Base-by-base conservation (phyloP, 768 basidiomycete species). In the Mycena galericulata region DNA sequence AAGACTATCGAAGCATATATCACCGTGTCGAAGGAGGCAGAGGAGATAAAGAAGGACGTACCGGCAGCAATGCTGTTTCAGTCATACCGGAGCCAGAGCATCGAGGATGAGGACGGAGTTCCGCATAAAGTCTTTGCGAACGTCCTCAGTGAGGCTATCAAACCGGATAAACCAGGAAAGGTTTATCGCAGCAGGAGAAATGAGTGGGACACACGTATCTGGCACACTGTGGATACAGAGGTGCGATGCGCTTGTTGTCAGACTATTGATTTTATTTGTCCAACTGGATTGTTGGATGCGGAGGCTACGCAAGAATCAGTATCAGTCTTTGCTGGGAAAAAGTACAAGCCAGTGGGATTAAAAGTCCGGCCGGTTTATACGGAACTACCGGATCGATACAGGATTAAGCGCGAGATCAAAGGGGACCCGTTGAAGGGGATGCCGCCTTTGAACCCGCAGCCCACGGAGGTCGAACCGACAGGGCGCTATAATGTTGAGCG, bases 341-440 rank as follows among this genome's bases (percentile, higher is more conserved):
- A 70, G 29, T 77, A 78, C 40, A 77, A 76, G 50, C 67, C 67
- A 4, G 75, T 77, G 0, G 63, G 64, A 0, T 54, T 70, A 1
- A 57, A 47, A 12, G 71, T 76, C 2, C 68, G 72, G 11, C 77
- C 75, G 12, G 71, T 78, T 6, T 62, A 54, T n/a, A 62, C 60
- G 3, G 62, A 61, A 32, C 32, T 71, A 20, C 74, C 76, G 1
- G 71, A 75, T 18, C 68, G 77, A 47, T 72, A 73, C 0, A n/a
- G 57, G 6, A 75, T 79, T 3, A 34, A 50, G 4, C 34, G 71
- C 0, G 55, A 45, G n/a, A 71, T 79, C 40, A 73, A 72, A 4
- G 73, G 74, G 10, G 72, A 81, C 41, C 80, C 76, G 1, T 61
- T 81, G 1, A 17, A 26, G 1, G 54, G 36, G 0, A 57, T 78